These are phyloP conservation scores for Phytophthora hibernalis DNA, from an alignment of 352 stramenopile genomes.

Conservation along the genomic window DNA sequence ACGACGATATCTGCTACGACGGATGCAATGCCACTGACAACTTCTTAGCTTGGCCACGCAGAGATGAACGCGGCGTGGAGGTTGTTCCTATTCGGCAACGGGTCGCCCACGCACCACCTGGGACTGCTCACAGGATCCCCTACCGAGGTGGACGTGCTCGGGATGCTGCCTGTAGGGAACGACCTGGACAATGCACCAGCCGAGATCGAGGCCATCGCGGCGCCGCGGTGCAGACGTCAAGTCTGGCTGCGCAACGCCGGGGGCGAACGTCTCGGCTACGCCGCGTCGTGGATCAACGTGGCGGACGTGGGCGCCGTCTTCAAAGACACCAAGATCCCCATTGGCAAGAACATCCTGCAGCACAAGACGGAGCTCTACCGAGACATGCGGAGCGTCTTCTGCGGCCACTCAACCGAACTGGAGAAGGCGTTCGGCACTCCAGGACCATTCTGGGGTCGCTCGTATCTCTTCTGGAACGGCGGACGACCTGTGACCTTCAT, in stretches of 20 bases:
- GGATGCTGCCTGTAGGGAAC: constrained; percentile 56
- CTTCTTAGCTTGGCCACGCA: constrained; percentile 52
- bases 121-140: constrained; percentile 72
- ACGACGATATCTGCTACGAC: constrained; percentile 1
- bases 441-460: constrained; percentile 85
- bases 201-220: constrained; percentile 58
- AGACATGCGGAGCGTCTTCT: constrained; percentile 87
- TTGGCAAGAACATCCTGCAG: constrained; percentile 83
- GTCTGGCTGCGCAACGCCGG: constrained; percentile 79
- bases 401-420: constrained; percentile 58
- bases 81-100: constrained; percentile 86
- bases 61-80: constrained; percentile 78
- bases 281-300: constrained; percentile 78
- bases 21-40: constrained; percentile 7
- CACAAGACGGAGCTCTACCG: constrained; percentile 88
- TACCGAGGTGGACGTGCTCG: constrained; percentile 85
- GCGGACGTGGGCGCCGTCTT: constrained; percentile 77
- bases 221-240: constrained; percentile 73
- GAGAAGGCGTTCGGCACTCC: constrained; percentile 68
- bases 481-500: constrained; percentile 84
- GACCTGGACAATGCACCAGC: constrained; percentile 49
- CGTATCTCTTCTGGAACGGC: constrained; percentile 88
- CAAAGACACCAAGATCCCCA: constrained; percentile 83
- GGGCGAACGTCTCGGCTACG: constrained; percentile 82
- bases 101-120: constrained; percentile 85